Conservation (phyloP, 257 asterid species). For the Rehmannia glutinosa region DNA sequence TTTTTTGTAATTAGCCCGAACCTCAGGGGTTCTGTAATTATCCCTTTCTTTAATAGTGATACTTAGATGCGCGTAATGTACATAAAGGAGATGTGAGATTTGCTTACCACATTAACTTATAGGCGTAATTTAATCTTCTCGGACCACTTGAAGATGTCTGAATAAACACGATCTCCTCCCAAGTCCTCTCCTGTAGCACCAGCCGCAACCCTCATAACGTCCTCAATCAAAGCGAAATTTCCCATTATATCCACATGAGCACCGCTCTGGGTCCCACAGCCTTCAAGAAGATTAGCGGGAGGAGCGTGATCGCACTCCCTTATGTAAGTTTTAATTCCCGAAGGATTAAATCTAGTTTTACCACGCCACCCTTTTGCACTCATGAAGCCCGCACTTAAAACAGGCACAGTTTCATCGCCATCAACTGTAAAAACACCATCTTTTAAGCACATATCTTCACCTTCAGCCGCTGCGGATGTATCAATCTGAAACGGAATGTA, state of each 20-base stretch:
- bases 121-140: conserved; percentile 58
- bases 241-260: conserved; percentile 95
- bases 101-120: conserved; percentile 9
- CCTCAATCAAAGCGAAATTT: conserved; percentile 72
- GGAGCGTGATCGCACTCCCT: conserved; percentile 84
- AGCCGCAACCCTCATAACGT: conserved; percentile 69
- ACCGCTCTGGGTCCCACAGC: conserved; percentile 91
- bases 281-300: conserved; percentile 67
- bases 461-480: conserved; percentile 48
- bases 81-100: background rate
- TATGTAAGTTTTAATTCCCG: conserved; percentile 50
- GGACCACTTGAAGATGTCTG: conserved; percentile 75
- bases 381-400: conserved; percentile 79
- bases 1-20: too few relatives aligned
- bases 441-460: conserved; percentile 45
- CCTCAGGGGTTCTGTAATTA: too few relatives aligned
- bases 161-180: conserved; percentile 72
- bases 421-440: conserved; percentile 61
- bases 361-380: conserved; percentile 91
- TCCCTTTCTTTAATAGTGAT: too few relatives aligned
- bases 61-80: background rate
- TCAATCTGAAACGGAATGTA: conserved; percentile 74
- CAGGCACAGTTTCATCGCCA: conserved; percentile 84
- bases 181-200: conserved; percentile 67
- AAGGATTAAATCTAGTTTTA: conserved; percentile 74